phyloP scores from a whole-genome alignment of 371 early-diverging fungal species.

The Rozella allomycis region DNA sequence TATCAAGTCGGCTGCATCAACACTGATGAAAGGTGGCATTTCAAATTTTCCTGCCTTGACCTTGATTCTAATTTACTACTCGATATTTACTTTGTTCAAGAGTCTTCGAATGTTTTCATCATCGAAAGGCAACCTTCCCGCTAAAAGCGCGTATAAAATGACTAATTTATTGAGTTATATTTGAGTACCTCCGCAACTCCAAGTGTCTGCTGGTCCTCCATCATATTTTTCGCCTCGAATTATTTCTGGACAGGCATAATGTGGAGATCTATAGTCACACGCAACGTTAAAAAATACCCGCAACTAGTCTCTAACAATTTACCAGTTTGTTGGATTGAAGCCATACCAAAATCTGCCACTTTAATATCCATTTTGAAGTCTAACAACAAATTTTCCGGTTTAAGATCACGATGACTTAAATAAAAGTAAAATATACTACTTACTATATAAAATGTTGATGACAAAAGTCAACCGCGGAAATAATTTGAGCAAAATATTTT shows the following conservation, averaged over 20 bases:
- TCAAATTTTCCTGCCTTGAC: constrained; percentile 8
- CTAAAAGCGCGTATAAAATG: constrained; percentile 64
- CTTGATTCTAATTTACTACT: constrained; percentile 8
- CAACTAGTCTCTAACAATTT: constrained; percentile 35
- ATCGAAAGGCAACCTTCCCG: constrained; percentile 78
- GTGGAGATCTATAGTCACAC: constrained; percentile 58
- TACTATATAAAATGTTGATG: constrained; percentile 77
- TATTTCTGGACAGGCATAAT: constrained; percentile 84
- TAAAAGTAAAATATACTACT: constrained; percentile 1
- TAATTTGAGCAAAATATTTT: constrained; percentile 82
- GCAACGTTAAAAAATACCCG: constrained; percentile 28
- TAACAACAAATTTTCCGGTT: constrained; percentile 35
- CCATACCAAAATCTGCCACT: constrained; percentile 21
- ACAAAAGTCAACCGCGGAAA: constrained; percentile 76
- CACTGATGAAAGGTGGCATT: constrained; percentile 37
- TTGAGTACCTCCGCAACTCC: constrained; percentile 84
- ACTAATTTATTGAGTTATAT: no score
- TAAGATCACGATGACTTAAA: constrained; percentile 82
- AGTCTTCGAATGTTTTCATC: constrained; percentile 64
- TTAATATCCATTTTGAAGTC: constrained; percentile 15
- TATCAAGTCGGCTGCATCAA: constrained; percentile 25
- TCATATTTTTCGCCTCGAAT: constrained; percentile 57
- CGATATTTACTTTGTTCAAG: constrained; percentile 31
- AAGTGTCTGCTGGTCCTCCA: constrained; percentile 67
- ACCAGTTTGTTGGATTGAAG: constrained; percentile 13